Base-by-base conservation (phyloP, 495 filamentous ascomycete species). In the Penicillium daleae region DNA sequence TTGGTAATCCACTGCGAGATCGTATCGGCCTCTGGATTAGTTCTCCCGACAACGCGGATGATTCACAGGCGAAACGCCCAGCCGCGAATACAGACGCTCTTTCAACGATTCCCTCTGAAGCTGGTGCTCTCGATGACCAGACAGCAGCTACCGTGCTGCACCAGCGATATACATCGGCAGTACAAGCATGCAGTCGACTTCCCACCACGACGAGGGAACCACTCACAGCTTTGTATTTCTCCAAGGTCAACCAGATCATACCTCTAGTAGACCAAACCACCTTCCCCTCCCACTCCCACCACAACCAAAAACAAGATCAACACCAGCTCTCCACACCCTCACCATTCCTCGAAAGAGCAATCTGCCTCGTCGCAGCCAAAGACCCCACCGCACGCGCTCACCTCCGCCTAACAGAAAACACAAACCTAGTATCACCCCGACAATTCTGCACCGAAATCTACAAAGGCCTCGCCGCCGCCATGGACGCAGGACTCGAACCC, bases 351-450 rank as follows among this genome's bases (percentile, higher is more conserved):
- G 79, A 81, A 52, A 73, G 75, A 54, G 73, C 80, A 42, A 69
- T 83, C 37, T 78, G 77, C 50, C 76, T 83, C 35, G 75, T 79
- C 32, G 79, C 81, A 31, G 80, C 80, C 21, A 79, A 82, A 57
- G 72, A 78, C 53, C 56, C 54, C n/a, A 58, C 71, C 1, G 78
- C 81, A 13, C 42, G 27, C 35, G 37, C 72, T 19, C 56, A 76
- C 49, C 69, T 83, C 6, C 68, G 70, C 21, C 63, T 82, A 17
- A 39, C 58, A n/a, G 32, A 70, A 3, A 60, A 65, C 40, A 70
- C 67, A 15, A 66, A 71, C 24, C 31, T 71, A 24, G 3, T 77
- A 13, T 60, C 66, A 13, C 53, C 71, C 8, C 73, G 75, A 17
- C 64, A 71, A 51, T 76, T 76, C 68, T 77, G 77, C 66, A 67